These are phyloP conservation scores for Saccharomyces hybrid DNA, from an alignment of 1,139 yeast genomes.

Conservation along the genomic window DNA sequence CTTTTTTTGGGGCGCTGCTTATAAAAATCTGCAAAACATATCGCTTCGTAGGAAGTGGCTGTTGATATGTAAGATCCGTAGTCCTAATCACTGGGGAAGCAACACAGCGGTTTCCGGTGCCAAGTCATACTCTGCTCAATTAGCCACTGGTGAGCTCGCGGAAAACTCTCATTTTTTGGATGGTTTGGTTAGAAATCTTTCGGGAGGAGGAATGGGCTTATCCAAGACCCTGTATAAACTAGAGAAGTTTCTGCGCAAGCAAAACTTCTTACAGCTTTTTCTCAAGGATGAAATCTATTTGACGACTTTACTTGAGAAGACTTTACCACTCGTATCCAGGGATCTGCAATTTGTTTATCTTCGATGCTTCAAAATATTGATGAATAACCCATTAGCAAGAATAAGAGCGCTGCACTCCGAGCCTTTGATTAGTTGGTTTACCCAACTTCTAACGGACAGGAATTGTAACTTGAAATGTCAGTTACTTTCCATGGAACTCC, in stretches of 20 bases:
- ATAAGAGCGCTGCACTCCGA: conserved; percentile 4
- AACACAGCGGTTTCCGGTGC: neutral
- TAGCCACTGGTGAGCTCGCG: neutral
- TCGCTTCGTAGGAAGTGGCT: conserved; percentile 11
- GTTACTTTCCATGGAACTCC: conserved; percentile 11
- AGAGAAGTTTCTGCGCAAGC: conserved; percentile 11
- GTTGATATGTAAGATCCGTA: conserved; percentile 9
- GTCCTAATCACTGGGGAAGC: neutral
- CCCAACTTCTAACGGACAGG: conserved; percentile 1
- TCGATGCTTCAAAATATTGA: conserved; percentile 13
- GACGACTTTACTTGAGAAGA: conserved; percentile 4
- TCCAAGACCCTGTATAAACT: conserved; percentile 8
- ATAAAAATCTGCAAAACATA: conserved; percentile 8
- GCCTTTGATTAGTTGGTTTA: conserved; percentile 5
- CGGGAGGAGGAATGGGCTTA: conserved; percentile 3
- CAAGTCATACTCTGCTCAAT: neutral
- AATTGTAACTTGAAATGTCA: conserved; percentile 6
- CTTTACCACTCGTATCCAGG: conserved; percentile 1
- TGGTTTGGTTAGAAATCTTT: neutral
- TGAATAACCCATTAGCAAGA: conserved; percentile 9
- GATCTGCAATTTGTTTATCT: conserved; percentile 10
- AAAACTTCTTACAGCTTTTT: conserved; percentile 8
- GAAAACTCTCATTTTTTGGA: neutral
- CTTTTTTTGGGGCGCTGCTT: conserved; percentile 10
- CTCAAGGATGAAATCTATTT: conserved; percentile 7